Evolutionary conservation across 768 basidiomycete genomes (phyloP).

Genomic region (Lenzites betulinus): DNA sequence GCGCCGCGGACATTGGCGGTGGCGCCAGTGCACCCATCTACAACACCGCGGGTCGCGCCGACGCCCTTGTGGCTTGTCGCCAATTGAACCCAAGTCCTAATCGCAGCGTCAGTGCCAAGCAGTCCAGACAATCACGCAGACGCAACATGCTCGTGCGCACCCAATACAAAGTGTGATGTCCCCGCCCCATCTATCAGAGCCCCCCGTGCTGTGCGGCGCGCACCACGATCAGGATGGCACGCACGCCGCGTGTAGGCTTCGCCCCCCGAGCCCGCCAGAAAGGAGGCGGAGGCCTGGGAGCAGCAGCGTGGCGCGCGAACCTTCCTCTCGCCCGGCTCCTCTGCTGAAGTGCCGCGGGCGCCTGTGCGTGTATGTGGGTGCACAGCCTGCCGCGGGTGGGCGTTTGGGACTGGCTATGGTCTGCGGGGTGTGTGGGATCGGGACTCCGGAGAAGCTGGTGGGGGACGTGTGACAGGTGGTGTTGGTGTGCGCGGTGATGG

Average conservation of each 20-base stretch:
- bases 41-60: too few species aligned
- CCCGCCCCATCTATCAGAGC: too few species aligned
- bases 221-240: not conserved
- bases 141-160: too few species aligned
- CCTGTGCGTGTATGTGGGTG: not conserved
- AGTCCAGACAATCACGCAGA: not conserved
- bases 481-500: too few species aligned
- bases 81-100: too few species aligned
- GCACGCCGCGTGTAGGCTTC: too few species aligned
- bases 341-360: conserved; percentile 10
- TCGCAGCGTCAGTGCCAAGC: not conserved
- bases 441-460: too few species aligned
- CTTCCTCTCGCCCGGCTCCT: conserved; percentile 8
- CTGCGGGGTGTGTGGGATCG: not conserved
- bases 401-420: too few species aligned
- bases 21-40: not conserved
- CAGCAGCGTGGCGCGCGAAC: not conserved
- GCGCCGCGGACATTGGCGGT: not conserved
- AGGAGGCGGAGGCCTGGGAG: not conserved
- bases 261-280: not conserved
- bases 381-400: not conserved
- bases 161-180: too few species aligned
- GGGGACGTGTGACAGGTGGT: too few species aligned
- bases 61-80: too few species aligned
- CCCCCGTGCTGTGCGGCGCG: not conserved